Base-by-base conservation (phyloP, 139 green algal species). In the Chlorella vulgaris region DNA sequence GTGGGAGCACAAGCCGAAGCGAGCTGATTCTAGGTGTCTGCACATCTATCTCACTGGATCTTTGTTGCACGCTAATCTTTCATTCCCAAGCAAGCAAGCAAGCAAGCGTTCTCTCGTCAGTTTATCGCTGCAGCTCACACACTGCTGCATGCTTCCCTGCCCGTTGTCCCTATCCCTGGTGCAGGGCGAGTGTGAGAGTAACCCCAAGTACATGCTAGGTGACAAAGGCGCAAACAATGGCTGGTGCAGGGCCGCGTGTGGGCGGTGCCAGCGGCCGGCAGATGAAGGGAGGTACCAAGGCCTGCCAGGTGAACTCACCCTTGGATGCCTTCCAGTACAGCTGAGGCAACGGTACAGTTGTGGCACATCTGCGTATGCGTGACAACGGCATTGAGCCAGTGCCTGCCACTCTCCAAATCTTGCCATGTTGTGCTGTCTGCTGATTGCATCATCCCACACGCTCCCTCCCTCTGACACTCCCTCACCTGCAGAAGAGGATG, bases 151-250 rank as follows among this genome's bases (percentile, higher is more conserved):
- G 24, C 22, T 13, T 31, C 58, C 22, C 58, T 21, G 21, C 28
- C 19, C 26, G 4, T 10, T n/a, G 21, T 75, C 24, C 28, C 6
- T 40, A 40, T 70, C 29, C 10, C 26, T 24, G 19, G 19, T 74
- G 47, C 77, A 83, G 77, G 77, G 77, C 3, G 77, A 83, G 77
- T 83, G 77, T 28, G 35, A 69, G 38, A 36, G 22, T 35, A 83
- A 83, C 66, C 47, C 66, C 40, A 47, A 36, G 10, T 83, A 83
- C 66, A 83, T 83, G 77, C 13, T 76, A 2, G 77, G 77, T 0
- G 50, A 61, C 28, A 26, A 39, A 13, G 66, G 24, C 31, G 42
- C 26, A 13, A 43, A 50, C 24, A 63, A 76, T 0, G 77, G 77
- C 55, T 74, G 66, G 77, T 83, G 77, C 77, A 33, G 66, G 13